These are phyloP conservation scores for Trichoderma guizhouense DNA, from an alignment of 2,329 filamentous ascomycete species.

Conservation along the genomic window DNA sequence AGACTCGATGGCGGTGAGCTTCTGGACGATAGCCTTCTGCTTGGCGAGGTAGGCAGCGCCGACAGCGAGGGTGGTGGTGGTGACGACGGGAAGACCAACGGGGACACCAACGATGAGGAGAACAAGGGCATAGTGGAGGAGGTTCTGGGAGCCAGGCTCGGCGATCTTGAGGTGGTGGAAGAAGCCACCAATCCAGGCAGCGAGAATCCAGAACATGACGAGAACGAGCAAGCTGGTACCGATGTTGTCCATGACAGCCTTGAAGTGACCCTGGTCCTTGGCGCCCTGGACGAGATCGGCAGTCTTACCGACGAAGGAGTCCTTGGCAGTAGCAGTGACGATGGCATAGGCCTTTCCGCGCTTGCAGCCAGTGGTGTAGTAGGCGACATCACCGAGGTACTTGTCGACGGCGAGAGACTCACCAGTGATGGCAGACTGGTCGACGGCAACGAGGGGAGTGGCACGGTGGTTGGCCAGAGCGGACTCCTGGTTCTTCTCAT, in stretches of 20 bases:
- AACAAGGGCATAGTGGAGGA: constrained; percentile 80
- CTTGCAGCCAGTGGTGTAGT: constrained; percentile 84
- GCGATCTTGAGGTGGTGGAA: constrained; percentile 82
- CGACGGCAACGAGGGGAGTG: constrained; percentile 45
- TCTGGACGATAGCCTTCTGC: constrained; percentile 91
- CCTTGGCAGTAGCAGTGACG: constrained; percentile 80
- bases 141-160: constrained; percentile 37
- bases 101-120: constrained; percentile 91
- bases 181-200: constrained; percentile 85
- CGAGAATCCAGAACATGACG: constrained; percentile 73
- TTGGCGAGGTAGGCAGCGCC: constrained; percentile 87
- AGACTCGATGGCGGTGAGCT: constrained; percentile 87
- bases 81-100: constrained; percentile 88
- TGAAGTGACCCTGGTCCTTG: constrained; percentile 78
- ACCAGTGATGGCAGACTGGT: constrained; percentile 88
- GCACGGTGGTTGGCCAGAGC: constrained; percentile 4
- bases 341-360: constrained; percentile 83
- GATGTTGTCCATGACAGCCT: constrained; percentile 84
- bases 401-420: constrained; percentile 92
- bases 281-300: constrained; percentile 79
- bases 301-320: constrained; percentile 85
- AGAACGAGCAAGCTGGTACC: constrained; percentile 75
- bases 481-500: constrained; percentile 11
- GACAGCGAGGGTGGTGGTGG: constrained; percentile 93
- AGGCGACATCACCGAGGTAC: constrained; percentile 76